Base-by-base conservation (phyloP, 768 basidiomycete genomes). In the Dictyophora rubrovolvata region DNA sequence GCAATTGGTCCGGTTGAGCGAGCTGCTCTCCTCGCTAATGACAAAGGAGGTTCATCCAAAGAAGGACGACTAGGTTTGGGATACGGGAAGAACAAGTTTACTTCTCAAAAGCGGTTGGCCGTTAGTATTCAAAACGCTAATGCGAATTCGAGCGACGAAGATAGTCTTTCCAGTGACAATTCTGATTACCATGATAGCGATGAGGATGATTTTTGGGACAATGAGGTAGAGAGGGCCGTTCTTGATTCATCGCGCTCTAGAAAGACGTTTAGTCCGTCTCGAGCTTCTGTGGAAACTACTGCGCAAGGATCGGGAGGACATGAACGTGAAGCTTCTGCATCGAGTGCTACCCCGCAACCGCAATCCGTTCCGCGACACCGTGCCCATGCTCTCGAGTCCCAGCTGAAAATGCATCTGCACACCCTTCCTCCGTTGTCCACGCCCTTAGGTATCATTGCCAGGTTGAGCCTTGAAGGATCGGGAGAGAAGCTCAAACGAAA, bases 401-500 rank as follows among this genome's bases (percentile, higher is more conserved):
- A 42, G 42, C 42, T 42, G 42, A 42, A 14, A n/a, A 42, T 14
- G 42, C 42, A 42, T 12, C 42, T 42, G 4, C 42, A 42, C n/a
- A 42, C 42, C 4, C 42, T 42, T 42, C 42, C 42, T 4, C 42
- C 42, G n/a, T 12, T 42, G 42, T 12, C 12, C n/a, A n/a, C 42
- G 42, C 42, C 42, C 10, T 42, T 42, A 42, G 42, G 42, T 4
- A n/a, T 9, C n/a, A 42, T 42, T 12, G 42, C 42, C n/a, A 12
- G 42, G 42, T 42, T 42, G n/a, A 42, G 42, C 10, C 42, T 42
- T 42, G 42, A 42, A 42, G 42, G 42, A 9, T 3, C 10, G 42
- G 42, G 42, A 12, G 42, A 42, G 42, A 42, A 12, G 69, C 67
- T 33, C 65, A 64, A 1, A 65, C 65, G n/a, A 61, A 52, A 33